Conservation (phyloP, 208 protist species). For the Histomonas meleagridis region DNA sequence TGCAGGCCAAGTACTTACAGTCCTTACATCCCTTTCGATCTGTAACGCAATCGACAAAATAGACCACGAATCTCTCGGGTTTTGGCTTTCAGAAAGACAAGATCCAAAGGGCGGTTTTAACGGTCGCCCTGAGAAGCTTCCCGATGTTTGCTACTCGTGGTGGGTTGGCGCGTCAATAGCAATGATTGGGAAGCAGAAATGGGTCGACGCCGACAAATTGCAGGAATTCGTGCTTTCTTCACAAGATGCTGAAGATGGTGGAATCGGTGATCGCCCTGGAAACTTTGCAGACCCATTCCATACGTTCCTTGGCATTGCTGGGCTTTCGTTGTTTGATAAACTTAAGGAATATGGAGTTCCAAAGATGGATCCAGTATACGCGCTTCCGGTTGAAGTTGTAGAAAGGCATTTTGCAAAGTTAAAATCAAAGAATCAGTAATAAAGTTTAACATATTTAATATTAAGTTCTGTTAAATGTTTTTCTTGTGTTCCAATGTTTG, state of each 20-base stretch:
- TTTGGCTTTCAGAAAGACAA: constrained; percentile 94
- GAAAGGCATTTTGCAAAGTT: neutral
- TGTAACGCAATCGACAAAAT: constrained; percentile 63
- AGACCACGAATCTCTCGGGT: constrained; percentile 73
- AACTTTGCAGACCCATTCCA: constrained; percentile 94
- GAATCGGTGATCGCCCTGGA: constrained; percentile 82
- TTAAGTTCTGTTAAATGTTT: too few species aligned
- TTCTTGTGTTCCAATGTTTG: too few species aligned
- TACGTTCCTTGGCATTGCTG: constrained; percentile 93
- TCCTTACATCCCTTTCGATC: constrained; percentile 82
- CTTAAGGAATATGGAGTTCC: neutral
- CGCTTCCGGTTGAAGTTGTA: constrained; percentile 17
- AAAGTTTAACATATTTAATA: too few species aligned
- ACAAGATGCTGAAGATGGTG: constrained; percentile 79
- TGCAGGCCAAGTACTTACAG: constrained; percentile 89
- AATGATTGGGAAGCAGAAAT: constrained; percentile 61
- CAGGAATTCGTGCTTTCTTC: constrained; percentile 30
- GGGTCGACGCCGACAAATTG: constrained; percentile 38
- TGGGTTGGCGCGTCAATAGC: constrained; percentile 89
- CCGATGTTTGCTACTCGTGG: constrained; percentile 91
- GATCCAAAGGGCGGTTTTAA: constrained; percentile 83
- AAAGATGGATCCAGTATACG: constrained; percentile 37
- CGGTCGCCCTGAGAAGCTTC: constrained; percentile 93
- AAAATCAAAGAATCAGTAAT: neutral
- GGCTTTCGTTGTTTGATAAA: constrained; percentile 69